Conservation (phyloP, 192 early-diverging fungal species). For the Nowakowskiella sp. region DNA sequence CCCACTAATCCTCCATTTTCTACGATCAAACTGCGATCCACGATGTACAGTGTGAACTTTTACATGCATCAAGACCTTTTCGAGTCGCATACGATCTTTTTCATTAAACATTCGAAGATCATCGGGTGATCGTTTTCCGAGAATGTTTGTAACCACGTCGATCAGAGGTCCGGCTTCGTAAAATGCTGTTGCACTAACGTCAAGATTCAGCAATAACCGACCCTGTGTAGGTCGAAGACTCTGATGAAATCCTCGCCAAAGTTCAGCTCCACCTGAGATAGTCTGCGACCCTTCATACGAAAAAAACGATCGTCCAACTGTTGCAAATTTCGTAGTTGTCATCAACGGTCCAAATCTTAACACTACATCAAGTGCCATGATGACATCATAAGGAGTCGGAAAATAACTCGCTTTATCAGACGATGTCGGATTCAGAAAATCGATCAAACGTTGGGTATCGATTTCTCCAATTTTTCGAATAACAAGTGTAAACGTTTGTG, state of each 20-base stretch:
- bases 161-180: constrained; percentile 10
- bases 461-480: constrained; percentile 12
- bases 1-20: constrained; percentile 49
- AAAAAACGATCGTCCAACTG: constrained; percentile 29
- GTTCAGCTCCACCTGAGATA: constrained; percentile 27
- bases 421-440: neutral
- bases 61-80: neutral
- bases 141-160: neutral
- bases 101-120: neutral
- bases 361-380: constrained; percentile 16
- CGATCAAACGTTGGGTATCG: constrained; percentile 5
- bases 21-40: constrained; percentile 44
- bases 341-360: constrained; percentile 25
- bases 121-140: neutral
- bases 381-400: constrained; percentile 7
- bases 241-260: constrained; percentile 40
- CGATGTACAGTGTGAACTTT: constrained; percentile 28
- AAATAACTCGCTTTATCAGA: too few relatives aligned
- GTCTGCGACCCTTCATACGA: constrained; percentile 10
- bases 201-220: constrained; percentile 31
- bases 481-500: neutral
- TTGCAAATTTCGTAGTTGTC: constrained; percentile 8
- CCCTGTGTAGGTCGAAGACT: constrained; percentile 20
- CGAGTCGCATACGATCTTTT: neutral
- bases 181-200: constrained; percentile 31